Evolutionary conservation across 2,329 filamentous ascomycete genomes (phyloP), one percentile per base, ranked within the genome.

Genomic region (Fusarium sp.): DNA sequence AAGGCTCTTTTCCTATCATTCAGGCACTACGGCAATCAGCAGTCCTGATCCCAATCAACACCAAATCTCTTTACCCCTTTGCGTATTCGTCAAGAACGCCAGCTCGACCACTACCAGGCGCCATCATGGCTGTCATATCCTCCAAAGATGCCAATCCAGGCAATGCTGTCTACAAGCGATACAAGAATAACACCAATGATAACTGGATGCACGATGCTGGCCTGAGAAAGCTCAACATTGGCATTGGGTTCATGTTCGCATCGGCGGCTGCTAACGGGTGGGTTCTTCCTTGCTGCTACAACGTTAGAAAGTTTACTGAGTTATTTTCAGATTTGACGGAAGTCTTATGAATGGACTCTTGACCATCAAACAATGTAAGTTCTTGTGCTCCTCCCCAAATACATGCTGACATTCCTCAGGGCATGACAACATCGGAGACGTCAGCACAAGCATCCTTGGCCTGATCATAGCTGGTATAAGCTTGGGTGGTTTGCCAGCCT

Each of bases 401-500:
- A 21, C 12, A 19, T 1, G 5, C 41, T 70, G 12, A 61, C 25
- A 15, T 4, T 7, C 0, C 7, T 25, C 11, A 73, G 69, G 65
- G 65, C 55, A 61, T 11, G 64, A 69, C 29, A 61, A 69, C 25
- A 69, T 69, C 12, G 66, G 66, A 45, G 45, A 63, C 7, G 64
- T 69, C 35, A 69, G 66, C 59, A 60, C 64, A 10, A 69, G 64
- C 15, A 69, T 69, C 35, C 46, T 69, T 19, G 66, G 66, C 11
- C 59, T 69, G 18, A 73, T 73, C n/a, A 73, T 73, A 35, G 70
- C 71, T 14, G 63, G 71, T 9, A 70, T 73, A 21, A 73, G 71
- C 18, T 67, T 73, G 19, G 70, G 71, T 16, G 70, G 71, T n/a
- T 55, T 73, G 6, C 70, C 71, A 4, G 64, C 70, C 8, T 57